phyloP scores from a whole-genome alignment of 179 eudicot species.

The Spinacia oleracea region DNA sequence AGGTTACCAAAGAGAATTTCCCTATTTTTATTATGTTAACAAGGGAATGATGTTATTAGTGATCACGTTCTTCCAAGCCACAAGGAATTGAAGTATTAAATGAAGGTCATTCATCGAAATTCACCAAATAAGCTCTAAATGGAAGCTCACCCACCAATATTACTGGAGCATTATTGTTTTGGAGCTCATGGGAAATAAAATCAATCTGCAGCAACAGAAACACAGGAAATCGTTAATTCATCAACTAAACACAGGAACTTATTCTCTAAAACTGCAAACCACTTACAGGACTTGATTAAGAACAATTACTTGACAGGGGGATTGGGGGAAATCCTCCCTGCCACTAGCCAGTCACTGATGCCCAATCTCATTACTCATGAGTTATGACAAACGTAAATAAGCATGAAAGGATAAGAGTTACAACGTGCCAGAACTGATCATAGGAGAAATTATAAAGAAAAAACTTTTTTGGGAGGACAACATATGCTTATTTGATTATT shows the following conservation, averaged over 20 bases:
- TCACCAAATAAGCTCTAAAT: not conserved
- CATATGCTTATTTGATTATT: not conserved
- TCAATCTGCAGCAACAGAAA: conserved; percentile 51
- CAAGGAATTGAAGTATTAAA: not conserved
- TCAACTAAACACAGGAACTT: not conserved
- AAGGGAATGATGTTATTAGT: not conserved
- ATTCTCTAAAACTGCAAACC: not conserved
- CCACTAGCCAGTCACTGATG: not conserved
- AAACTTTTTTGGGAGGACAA: not conserved
- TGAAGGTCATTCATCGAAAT: not conserved
- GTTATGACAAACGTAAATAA: not conserved
- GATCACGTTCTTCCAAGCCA: not conserved
- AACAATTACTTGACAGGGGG: not conserved
- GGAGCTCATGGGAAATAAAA: conserved; percentile 63
- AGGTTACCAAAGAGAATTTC: too few species aligned
- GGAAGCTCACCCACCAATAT: conserved; percentile 53
- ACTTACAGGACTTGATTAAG: not conserved
- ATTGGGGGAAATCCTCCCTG: not conserved
- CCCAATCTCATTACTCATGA: not conserved
- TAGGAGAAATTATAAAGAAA: too few species aligned
- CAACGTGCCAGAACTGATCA: not conserved
- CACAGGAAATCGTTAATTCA: conserved; percentile 14
- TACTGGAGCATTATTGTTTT: conserved; percentile 51
- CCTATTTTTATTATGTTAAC: not conserved
- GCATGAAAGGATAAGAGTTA: not conserved